Percentiles rank a stretch among this genome's conserved stretches.
Conservation (phyloP, 768 basidiomycete species). For the Naganishia vaughanmartiniae region DNA sequence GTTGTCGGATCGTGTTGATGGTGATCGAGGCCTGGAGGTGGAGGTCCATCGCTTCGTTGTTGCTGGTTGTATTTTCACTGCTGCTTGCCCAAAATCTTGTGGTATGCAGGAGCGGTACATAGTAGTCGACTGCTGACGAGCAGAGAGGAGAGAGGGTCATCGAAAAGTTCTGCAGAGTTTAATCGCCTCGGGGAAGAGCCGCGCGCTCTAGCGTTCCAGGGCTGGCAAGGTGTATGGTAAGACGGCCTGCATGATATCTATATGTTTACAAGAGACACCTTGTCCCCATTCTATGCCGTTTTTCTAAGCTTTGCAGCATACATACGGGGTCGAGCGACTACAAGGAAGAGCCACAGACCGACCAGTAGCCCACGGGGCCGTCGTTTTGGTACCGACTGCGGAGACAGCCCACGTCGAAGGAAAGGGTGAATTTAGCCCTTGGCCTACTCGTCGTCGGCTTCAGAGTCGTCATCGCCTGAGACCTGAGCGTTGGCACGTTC, state of each 20-base stretch:
- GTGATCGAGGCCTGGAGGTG: neutral
- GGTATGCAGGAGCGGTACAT: too few relatives aligned
- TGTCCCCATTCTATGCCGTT: neutral
- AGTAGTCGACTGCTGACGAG: neutral
- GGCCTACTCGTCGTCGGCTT: slow-evolving; percentile 47
- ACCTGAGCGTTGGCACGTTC: slow-evolving; percentile 93
- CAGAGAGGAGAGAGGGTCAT: neutral
- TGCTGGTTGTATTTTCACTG: too few relatives aligned
- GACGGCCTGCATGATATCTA: slow-evolving; percentile 1
- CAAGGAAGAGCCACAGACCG: neutral
- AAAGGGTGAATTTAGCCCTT: neutral
- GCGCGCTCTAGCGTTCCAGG: too few relatives aligned
- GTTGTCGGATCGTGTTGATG: neutral
- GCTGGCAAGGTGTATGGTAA: neutral
- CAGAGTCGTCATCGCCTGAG: slow-evolving; percentile 87
- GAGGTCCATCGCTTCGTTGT: too few relatives aligned
- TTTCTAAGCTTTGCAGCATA: neutral
- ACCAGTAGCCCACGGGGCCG: neutral
- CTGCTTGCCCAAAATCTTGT: too few relatives aligned
- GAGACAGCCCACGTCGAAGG: slow-evolving; percentile 6
- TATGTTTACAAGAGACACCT: slow-evolving; percentile 1
- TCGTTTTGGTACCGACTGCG: slow-evolving; percentile 1
- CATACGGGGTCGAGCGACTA: neutral
- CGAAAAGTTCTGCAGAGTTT: too few relatives aligned
- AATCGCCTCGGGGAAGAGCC: too few relatives aligned